Evolutionary conservation across 768 basidiomycete genomes (phyloP), one percentile per base, ranked within the genome.

Genomic region (Tulasnella sp.): DNA sequence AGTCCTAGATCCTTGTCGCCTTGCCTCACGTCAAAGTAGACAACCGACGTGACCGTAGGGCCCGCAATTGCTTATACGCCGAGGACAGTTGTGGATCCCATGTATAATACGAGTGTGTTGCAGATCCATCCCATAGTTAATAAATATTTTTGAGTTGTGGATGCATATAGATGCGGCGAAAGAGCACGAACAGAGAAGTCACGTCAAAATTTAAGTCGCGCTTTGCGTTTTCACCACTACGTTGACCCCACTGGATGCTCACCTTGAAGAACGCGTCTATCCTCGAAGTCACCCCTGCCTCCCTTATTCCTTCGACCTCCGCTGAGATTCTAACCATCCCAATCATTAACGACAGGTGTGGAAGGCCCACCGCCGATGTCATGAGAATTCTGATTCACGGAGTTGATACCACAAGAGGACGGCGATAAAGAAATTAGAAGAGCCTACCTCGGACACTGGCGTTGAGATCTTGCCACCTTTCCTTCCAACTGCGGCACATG

Each of bases 11-110:
- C 77, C 72, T 86, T 77, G 72, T 86, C 92, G 27, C 95, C 95
- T 73, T 96, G 94, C 67, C 86, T 84, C 60, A 97, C 84, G 72
- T 96, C 93, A 69, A 97, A 96, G 77, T 83, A 96, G 65, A 96
- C 85, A 73, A 86, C 91, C 80, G 88, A 76, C 48, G 95, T 96
- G 67, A 98, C 84, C 73, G 78, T 84, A 13, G 95, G 95, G 15
- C 86, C 85, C 67, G 90, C 94, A 30, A 80, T 68, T 82, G 80
- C n/a, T n/a, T n/a, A n/a, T n/a, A n/a, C 3, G 78, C 80, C 19
- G 45, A 49, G 41, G 17, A 38, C 58, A 52, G 26, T 47, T 23
- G 51, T 9, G 26, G 41, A 9, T 19, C 24, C 62, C 34, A 62
- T 34, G 51, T 51, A 44, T 5, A 41, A 26, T 34, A 61, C 29